Conservation (phyloP, 2,329 filamentous ascomycete genomes). For the Ceratocystis variospora region DNA sequence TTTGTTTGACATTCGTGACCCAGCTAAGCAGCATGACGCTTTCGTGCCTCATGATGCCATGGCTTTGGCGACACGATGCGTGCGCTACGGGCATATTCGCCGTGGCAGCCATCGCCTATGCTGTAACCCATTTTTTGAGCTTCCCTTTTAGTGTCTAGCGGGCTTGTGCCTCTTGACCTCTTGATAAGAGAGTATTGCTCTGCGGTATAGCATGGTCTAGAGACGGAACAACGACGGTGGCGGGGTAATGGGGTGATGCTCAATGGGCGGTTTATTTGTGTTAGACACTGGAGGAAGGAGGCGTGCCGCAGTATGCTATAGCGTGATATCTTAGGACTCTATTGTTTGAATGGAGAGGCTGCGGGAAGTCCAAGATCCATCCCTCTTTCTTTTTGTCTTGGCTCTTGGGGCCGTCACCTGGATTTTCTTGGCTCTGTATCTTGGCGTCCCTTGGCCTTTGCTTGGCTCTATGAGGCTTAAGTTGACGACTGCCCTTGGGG, state of each 20-base stretch:
- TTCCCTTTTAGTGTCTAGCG: neutral
- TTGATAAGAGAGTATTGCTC: neutral
- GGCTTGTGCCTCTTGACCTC: neutral
- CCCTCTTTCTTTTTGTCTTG: neutral
- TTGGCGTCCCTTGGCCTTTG: neutral
- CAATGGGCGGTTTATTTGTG: neutral
- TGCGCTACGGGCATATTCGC: neutral
- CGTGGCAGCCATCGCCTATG: neutral
- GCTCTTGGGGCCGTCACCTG: neutral
- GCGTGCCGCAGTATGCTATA: neutral
- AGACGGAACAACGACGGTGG: neutral
- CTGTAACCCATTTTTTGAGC: neutral
- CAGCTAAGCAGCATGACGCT: neutral
- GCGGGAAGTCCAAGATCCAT: neutral
- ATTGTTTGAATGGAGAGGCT: neutral
- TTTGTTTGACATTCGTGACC: neutral
- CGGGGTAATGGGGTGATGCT: neutral
- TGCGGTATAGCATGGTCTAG: neutral
- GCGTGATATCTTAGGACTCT: neutral
- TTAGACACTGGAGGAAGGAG: neutral
- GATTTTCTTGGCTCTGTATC: neutral
- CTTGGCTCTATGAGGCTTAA: constrained; percentile 2
- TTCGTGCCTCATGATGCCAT: neutral
- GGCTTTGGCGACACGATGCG: neutral
- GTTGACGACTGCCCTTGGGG: neutral